These are phyloP conservation scores for Candida schatavii DNA, from an alignment of 805 yeast genomes.

Conservation along the genomic window DNA sequence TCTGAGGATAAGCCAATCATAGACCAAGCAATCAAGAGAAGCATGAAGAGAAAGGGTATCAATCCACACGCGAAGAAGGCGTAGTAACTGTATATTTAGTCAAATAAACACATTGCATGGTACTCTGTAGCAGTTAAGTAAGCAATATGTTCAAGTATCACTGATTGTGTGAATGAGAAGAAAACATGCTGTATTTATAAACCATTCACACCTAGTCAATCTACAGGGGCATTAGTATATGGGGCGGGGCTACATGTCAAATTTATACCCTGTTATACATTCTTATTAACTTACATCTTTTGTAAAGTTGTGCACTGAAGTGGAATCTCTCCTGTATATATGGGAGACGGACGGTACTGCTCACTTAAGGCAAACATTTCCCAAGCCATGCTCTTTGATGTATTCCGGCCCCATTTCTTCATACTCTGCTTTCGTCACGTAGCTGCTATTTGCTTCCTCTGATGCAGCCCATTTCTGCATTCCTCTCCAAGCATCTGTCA, in stretches of 20 bases:
- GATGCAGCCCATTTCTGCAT: conserved; percentile 76
- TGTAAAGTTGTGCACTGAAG: too few species aligned
- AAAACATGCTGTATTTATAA: too few species aligned
- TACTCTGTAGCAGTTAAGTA: too few species aligned
- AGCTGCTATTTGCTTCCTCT: conserved; percentile 43
- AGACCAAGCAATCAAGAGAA: conserved; percentile 62
- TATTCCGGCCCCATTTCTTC: conserved; percentile 89
- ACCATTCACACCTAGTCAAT: too few species aligned
- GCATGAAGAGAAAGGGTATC: conserved; percentile 67
- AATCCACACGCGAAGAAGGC: conserved; percentile 50
- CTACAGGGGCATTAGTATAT: too few species aligned
- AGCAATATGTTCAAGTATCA: too few species aligned
- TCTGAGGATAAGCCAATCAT: conserved; percentile 74
- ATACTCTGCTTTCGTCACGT: conserved; percentile 68
- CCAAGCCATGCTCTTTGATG: conserved; percentile 79
- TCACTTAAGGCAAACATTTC: conserved; percentile 48
- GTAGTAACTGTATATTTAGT: conserved; percentile 1
- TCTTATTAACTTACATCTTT: too few species aligned
- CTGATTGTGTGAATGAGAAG: background rate
- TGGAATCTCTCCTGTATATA: too few species aligned
- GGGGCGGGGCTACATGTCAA: too few species aligned
- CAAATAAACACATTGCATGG: background rate
- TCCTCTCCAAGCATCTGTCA: conserved; percentile 89
- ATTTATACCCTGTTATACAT: too few species aligned
- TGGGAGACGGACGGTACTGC: too few species aligned